Conservation (phyloP, 1,284 basidiomycete genomes). For the Pascua sp. region DNA sequence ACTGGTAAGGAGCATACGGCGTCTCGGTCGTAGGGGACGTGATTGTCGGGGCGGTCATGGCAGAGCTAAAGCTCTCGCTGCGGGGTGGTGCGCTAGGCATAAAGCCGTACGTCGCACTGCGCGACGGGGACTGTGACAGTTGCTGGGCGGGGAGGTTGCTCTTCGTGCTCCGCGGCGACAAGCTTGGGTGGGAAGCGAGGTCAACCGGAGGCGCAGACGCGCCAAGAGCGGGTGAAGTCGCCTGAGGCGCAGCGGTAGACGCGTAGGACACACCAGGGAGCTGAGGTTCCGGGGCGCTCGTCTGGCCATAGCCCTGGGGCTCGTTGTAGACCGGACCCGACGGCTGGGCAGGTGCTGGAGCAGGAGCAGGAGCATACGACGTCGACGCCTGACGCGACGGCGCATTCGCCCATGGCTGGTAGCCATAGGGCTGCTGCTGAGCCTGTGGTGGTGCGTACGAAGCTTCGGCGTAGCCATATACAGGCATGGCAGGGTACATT, state of each 20-base stretch:
- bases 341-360: slow-evolving; percentile 1
- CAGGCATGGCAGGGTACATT: slow-evolving; percentile 29
- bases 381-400: slow-evolving; percentile 10
- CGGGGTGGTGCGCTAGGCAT: not conserved
- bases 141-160: slow-evolving; percentile 44
- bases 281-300: slow-evolving; percentile 1
- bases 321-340: not conserved
- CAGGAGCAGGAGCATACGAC: slow-evolving; percentile 1
- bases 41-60: not conserved
- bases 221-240: slow-evolving; percentile 16
- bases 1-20: slow-evolving; percentile 15
- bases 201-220: slow-evolving; percentile 22
- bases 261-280: slow-evolving; percentile 4
- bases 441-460: slow-evolving; percentile 16
- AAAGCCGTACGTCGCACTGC: slow-evolving; percentile 5
- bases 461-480: slow-evolving; percentile 7
- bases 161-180: slow-evolving; percentile 19
- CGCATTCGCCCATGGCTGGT: slow-evolving; percentile 20
- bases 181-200: slow-evolving; percentile 25
- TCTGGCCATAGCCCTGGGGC: not conserved
- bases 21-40: not conserved
- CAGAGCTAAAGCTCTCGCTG: not conserved
- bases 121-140: slow-evolving; percentile 1
- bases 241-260: not conserved
- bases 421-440: slow-evolving; percentile 29